Evolutionary conservation across 2,329 filamentous ascomycete genomes (phyloP).

Genomic region (Verticillium alfalfae): DNA sequence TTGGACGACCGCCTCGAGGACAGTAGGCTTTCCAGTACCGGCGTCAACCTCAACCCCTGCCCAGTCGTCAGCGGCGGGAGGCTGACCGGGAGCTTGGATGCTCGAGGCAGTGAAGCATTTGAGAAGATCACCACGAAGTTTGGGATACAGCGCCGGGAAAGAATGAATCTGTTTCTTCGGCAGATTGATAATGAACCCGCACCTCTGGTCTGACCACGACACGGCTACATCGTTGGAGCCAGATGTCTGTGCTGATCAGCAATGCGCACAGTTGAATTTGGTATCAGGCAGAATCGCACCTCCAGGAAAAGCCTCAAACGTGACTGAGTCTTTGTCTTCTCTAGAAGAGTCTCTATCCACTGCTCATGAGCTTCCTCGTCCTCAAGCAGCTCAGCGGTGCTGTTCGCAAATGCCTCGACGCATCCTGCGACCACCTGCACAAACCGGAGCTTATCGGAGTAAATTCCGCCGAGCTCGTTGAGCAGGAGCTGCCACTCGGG

Average conservation of each 20-base stretch:
- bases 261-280: too few relatives aligned
- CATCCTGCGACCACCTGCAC: constrained; percentile 27
- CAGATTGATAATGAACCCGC: constrained; percentile 10
- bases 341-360: constrained; percentile 37
- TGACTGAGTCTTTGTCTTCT: constrained; percentile 17
- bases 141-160: constrained; percentile 23
- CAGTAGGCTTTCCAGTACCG: constrained; percentile 14
- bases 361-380: constrained; percentile 26
- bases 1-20: constrained; percentile 1
- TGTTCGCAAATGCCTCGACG: constrained; percentile 32
- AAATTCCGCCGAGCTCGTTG: constrained; percentile 27
- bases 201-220: constrained; percentile 4
- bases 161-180: neutral
- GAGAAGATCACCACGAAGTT: constrained; percentile 28
- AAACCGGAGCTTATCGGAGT: constrained; percentile 33
- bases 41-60: constrained; percentile 31
- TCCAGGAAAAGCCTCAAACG: constrained; percentile 29
- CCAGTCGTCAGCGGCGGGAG: constrained; percentile 32
- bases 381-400: constrained; percentile 33
- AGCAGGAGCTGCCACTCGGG: constrained; percentile 39
- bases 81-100: neutral
- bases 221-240: constrained; percentile 4
- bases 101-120: constrained; percentile 24
- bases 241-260: too few relatives aligned
- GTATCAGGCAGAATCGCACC: constrained; percentile 16